These are phyloP conservation scores for Umbilicus rupestris DNA, from an alignment of 164 flowering plant genomes.

Conservation along the genomic window DNA sequence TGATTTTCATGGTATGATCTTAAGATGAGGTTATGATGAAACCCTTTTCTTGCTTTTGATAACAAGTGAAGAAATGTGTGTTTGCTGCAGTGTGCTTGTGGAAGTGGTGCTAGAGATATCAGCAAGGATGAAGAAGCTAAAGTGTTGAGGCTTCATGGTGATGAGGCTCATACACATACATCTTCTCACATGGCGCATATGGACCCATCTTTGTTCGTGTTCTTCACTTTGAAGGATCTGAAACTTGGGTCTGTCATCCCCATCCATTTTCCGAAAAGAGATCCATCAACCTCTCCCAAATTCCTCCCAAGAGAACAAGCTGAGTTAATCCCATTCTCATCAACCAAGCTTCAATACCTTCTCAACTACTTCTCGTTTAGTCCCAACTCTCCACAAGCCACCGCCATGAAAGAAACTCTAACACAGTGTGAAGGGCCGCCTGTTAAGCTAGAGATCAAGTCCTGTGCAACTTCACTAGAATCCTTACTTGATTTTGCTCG, in stretches of 20 bases:
- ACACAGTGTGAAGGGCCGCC: slow-evolving; percentile 22
- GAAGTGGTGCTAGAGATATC: neutral
- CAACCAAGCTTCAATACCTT: slow-evolving; percentile 18
- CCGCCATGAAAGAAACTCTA: slow-evolving; percentile 30
- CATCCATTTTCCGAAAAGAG: slow-evolving; percentile 22
- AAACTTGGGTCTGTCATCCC: slow-evolving; percentile 18
- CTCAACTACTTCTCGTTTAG: slow-evolving; percentile 30
- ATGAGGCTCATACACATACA: slow-evolving; percentile 9
- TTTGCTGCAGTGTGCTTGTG: neutral
- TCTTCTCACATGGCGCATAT: slow-evolving; percentile 21
- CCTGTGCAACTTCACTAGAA: slow-evolving; percentile 39
- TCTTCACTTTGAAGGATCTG: slow-evolving; percentile 22
- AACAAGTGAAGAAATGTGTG: neutral
- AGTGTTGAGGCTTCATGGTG: neutral
- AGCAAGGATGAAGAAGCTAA: neutral
- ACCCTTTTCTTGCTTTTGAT: neutral
- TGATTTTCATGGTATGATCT: neutral
- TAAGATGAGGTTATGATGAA: neutral
- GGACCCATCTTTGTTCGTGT: slow-evolving; percentile 18
- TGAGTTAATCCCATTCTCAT: slow-evolving; percentile 36
- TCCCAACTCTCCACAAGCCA: slow-evolving; percentile 33
- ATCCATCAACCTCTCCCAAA: slow-evolving; percentile 19
- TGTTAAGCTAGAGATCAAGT: slow-evolving; percentile 30
- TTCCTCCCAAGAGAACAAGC: slow-evolving; percentile 20
- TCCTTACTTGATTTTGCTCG: slow-evolving; percentile 36